Conservation (phyloP, 1,139 yeast genomes). For the Wickerhamiella infanticola region DNA sequence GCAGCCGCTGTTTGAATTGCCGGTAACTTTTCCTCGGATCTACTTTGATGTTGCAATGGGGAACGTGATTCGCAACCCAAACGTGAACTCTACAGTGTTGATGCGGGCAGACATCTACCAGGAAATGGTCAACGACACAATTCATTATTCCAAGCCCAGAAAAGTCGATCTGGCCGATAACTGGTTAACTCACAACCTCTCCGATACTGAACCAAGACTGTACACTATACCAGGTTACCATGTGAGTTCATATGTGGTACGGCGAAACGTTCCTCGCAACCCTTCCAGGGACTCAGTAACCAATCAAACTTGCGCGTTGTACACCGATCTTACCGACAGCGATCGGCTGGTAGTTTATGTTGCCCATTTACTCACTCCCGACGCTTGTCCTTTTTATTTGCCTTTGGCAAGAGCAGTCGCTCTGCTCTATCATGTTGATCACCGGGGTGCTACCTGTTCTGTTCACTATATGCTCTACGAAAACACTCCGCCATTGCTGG, state of each 20-base stretch:
- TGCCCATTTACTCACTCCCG: slow-evolving; percentile 6
- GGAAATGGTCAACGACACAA: slow-evolving; percentile 23
- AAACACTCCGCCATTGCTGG: slow-evolving; percentile 15
- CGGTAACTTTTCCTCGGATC: slow-evolving; percentile 24
- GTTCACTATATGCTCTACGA: slow-evolving; percentile 66
- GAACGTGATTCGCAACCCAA: slow-evolving; percentile 70
- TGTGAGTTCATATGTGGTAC: slow-evolving; percentile 41
- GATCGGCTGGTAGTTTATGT: slow-evolving; percentile 31
- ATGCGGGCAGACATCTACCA: slow-evolving; percentile 71
- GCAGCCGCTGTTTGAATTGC: slow-evolving; percentile 27
- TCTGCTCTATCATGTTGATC: slow-evolving; percentile 31
- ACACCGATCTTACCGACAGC: slow-evolving; percentile 15
- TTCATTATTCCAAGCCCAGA: slow-evolving; percentile 4
- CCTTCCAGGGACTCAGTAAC: slow-evolving; percentile 72
- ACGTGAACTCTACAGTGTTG: slow-evolving; percentile 82
- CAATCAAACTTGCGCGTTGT: slow-evolving; percentile 66
- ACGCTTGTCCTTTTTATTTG: slow-evolving; percentile 58
- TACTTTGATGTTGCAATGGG: slow-evolving; percentile 65
- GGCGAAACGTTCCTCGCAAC: slow-evolving; percentile 77
- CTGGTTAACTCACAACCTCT: slow-evolving; percentile 29
- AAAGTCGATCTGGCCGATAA: slow-evolving; percentile 13
- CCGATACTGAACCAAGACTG: slow-evolving; percentile 38
- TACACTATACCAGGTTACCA: slow-evolving; percentile 30
- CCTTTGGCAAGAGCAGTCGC: slow-evolving; percentile 81
- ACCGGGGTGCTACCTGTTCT: slow-evolving; percentile 31